Evolutionary conservation across 2,329 filamentous ascomycete genomes (phyloP).

Genomic region (Botrytis medusae): DNA sequence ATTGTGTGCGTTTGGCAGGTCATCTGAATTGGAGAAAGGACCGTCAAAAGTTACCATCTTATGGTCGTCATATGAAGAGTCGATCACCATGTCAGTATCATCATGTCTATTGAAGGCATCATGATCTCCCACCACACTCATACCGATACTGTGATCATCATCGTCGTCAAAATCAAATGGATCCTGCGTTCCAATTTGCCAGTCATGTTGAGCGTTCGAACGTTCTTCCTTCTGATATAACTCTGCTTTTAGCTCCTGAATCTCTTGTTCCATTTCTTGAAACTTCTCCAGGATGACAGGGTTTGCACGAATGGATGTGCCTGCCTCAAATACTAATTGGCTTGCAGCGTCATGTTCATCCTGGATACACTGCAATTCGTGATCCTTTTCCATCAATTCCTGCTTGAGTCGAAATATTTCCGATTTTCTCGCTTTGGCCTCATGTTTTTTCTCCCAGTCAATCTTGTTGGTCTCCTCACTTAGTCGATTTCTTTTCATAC

Average conservation of each 20-base stretch:
- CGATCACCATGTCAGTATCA: slow-evolving; percentile 4
- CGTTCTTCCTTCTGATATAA: slow-evolving; percentile 32
- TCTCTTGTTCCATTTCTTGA: slow-evolving; percentile 36
- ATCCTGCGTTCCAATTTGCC: slow-evolving; percentile 52
- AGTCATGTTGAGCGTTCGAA: slow-evolving; percentile 41
- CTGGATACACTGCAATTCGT: slow-evolving; percentile 36
- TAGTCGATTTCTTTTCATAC: slow-evolving; percentile 55
- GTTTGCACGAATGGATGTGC: slow-evolving; percentile 22
- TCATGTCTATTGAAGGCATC: background rate
- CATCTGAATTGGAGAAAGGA: slow-evolving; percentile 20
- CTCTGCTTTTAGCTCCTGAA: slow-evolving; percentile 33
- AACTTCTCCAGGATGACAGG: slow-evolving; percentile 30
- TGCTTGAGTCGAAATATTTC: slow-evolving; percentile 52
- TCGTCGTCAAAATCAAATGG: slow-evolving; percentile 41
- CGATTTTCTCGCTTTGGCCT: slow-evolving; percentile 43
- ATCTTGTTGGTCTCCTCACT: slow-evolving; percentile 59
- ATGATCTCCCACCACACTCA: slow-evolving; percentile 35
- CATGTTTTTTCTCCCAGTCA: slow-evolving; percentile 47
- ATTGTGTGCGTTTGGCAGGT: slow-evolving; percentile 35
- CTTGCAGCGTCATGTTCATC: slow-evolving; percentile 37
- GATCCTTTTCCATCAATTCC: slow-evolving; percentile 44
- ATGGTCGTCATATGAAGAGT: slow-evolving; percentile 5
- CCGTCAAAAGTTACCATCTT: slow-evolving; percentile 24
- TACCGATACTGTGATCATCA: slow-evolving; percentile 38
- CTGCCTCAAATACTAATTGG: slow-evolving; percentile 36